Conservation (phyloP, 345 rosid species). For the Rubroshorea leprosula region DNA sequence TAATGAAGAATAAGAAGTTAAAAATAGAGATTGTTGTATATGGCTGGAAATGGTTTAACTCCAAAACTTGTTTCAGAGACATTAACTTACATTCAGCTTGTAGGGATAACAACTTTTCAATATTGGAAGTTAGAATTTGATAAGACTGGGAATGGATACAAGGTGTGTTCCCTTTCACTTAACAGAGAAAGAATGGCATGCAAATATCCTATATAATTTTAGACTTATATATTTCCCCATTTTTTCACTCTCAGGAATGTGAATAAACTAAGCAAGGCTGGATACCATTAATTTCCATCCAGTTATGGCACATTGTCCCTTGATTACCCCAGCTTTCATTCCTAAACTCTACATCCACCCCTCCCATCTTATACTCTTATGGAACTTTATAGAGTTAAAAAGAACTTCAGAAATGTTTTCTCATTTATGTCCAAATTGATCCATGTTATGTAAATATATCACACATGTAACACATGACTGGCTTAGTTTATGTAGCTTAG, state of each 20-base stretch:
- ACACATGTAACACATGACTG: no score
- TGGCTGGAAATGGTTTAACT: not conserved
- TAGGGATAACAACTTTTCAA: no score
- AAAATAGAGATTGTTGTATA: not conserved
- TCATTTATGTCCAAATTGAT: no score
- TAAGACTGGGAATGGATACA: not conserved
- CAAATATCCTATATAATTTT: not conserved
- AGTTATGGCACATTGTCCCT: not conserved
- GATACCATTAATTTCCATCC: not conserved
- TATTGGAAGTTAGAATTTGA: not conserved
- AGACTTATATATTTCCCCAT: no score
- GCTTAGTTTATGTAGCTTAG: no score
- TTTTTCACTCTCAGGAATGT: not conserved
- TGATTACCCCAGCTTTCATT: no score
- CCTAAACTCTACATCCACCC: no score
- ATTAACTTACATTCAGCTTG: no score
- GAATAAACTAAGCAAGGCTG: not conserved
- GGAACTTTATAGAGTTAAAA: no score
- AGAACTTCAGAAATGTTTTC: no score
- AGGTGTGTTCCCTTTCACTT: not conserved
- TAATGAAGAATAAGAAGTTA: not conserved
- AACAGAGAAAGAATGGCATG: not conserved
- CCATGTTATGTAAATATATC: no score
- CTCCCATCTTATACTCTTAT: no score
- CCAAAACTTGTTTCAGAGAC: not conserved